Evolutionary conservation across 148 eudicot species (phyloP).

Genomic region (Rhododendron ovatum): DNA sequence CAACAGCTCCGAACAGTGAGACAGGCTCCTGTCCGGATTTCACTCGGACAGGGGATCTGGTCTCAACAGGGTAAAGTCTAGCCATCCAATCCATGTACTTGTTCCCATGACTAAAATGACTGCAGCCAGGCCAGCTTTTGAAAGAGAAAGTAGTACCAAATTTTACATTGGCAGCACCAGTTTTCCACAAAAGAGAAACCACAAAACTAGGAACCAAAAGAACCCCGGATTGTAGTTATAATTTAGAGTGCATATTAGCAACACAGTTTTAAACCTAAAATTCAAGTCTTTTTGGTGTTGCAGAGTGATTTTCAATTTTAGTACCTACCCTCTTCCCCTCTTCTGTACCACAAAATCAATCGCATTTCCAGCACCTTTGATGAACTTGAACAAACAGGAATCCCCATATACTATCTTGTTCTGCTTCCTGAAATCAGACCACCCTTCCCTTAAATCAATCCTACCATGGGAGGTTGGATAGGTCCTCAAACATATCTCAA

Average conservation of each 20-base stretch:
- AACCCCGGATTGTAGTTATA: too few species aligned
- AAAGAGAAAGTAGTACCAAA: too few species aligned
- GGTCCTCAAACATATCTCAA: neutral
- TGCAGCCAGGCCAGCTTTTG: too few species aligned
- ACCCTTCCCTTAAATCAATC: neutral
- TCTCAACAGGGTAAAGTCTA: too few species aligned
- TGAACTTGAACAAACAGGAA: slow-evolving; percentile 2
- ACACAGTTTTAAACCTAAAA: neutral
- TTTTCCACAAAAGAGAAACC: neutral
- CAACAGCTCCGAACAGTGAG: too few species aligned
- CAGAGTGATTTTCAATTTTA: neutral
- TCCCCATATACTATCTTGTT: neutral
- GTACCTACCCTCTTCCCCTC: neutral
- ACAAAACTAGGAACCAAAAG: neutral
- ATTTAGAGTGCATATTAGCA: too few species aligned
- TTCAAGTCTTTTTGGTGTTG: neutral
- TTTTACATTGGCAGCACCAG: neutral
- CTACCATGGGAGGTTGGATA: neutral
- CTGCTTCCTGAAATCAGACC: neutral
- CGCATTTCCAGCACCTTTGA: neutral
- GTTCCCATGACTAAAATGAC: too few species aligned
- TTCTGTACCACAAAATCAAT: neutral
- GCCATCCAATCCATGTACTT: too few species aligned
- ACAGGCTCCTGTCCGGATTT: too few species aligned
- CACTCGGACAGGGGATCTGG: too few species aligned